phyloP scores from a whole-genome alignment of 1,284 basidiomycete genomes.

The Marasmius tenuissimus region DNA sequence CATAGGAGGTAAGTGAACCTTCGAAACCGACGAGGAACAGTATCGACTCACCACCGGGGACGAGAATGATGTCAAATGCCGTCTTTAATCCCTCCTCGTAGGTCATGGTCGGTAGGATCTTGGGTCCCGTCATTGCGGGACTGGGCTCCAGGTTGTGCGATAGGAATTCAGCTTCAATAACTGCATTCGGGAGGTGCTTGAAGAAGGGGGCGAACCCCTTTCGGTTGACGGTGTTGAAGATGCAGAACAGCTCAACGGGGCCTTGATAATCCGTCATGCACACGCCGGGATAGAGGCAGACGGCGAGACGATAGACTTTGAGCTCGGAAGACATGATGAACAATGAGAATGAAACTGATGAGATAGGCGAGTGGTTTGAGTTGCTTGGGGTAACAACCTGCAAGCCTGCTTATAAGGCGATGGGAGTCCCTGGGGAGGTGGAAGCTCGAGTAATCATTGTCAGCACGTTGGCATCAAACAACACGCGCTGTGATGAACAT shows the following conservation, averaged over 20 bases:
- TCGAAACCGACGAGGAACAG: neutral
- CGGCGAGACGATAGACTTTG: conserved; percentile 19
- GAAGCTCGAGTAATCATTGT: too few relatives aligned
- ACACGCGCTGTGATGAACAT: too few relatives aligned
- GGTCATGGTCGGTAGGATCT: conserved; percentile 17
- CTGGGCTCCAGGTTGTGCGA: conserved; percentile 21
- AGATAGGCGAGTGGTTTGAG: too few relatives aligned
- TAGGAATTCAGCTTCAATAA: conserved; percentile 19
- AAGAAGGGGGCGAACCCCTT: neutral
- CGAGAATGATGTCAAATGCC: conserved; percentile 23
- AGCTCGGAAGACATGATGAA: neutral
- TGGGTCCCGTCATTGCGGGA: conserved; percentile 15
- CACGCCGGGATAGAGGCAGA: conserved; percentile 28
- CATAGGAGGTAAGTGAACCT: neutral
- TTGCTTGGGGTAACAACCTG: too few relatives aligned
- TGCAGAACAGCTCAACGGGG: conserved; percentile 28
- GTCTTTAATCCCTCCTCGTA: conserved; percentile 17
- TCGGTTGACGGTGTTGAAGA: conserved; percentile 23
- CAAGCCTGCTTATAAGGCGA: too few relatives aligned
- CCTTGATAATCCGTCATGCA: conserved; percentile 31
- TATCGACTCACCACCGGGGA: conserved; percentile 20
- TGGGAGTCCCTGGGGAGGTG: too few relatives aligned
- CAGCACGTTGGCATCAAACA: too few relatives aligned
- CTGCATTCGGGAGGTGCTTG: conserved; percentile 12
- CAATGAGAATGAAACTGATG: too few relatives aligned